Evolutionary conservation across 1,284 basidiomycete species (phyloP), one percentile per base, ranked within the genome.

Genomic region (Peniophora sp.): DNA sequence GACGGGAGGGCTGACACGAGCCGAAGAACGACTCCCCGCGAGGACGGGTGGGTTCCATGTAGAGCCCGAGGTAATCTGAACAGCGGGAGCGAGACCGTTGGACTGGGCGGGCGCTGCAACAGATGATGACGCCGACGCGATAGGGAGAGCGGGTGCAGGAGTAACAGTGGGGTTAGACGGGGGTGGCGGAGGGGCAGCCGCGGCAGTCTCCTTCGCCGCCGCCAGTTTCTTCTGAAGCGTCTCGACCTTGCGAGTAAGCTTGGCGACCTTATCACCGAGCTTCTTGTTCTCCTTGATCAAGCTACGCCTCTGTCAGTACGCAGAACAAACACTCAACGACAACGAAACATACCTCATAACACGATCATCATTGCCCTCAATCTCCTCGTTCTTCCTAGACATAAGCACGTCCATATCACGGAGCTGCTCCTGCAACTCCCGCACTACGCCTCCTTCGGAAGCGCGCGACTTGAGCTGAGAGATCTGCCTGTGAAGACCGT

Each of bases 221-320:
- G 73, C 66, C 43, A 89, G 64, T 61, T 86, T 89, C 16, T 73
- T 70, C 61, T 89, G 85, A 55, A 89, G 63, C 49, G 71, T 79
- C 55, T 85, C 81, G 39, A 85, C 75, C 61, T 89, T 90, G 48
- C 84, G 76, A 45, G 74, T 80, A 47, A 90, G 67, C 2, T 75
- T 71, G 52, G 89, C 87, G 35, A 87, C 77, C 66, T 83, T 89
- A 49, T 65, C 70, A 2, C 69, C 70, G 23, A 89, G 69, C 58
- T 85, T 87, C 70, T 88, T 89, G 68, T 87, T 89, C 56, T 83
- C 81, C 63, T 88, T 89, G 53, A 87, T 63, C 61, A 86, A 75
- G 58, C 86, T 89, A 32, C 12, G 54, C 8, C 38, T 16, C 8
- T 41, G 16, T 41, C 19, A 41, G 8, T 20, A 41, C 5, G 19